A percentile compares a stretch with the other conserved stretches of the same genome.
Conservation (phyloP, 139 green algal species). For the Picochlorum costavermella region DNA sequence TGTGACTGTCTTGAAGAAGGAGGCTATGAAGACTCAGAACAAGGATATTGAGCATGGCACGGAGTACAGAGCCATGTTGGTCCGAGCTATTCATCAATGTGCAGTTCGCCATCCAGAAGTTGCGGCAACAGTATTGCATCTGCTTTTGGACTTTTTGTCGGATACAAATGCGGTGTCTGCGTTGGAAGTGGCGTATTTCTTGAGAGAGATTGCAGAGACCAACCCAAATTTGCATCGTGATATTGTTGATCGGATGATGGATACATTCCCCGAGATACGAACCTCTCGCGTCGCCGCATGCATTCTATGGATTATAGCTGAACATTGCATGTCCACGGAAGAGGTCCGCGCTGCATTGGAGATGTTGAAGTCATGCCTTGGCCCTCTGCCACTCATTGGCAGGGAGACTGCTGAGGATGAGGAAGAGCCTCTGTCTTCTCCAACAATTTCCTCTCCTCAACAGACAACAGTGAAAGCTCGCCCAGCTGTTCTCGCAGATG, state of each 20-base stretch:
- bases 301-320: slow-evolving; percentile 89
- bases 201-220: slow-evolving; percentile 94
- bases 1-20: slow-evolving; percentile 94
- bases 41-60: slow-evolving; percentile 75
- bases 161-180: slow-evolving; percentile 76
- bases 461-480: slow-evolving; percentile 34
- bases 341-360: slow-evolving; percentile 71
- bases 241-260: slow-evolving; percentile 81
- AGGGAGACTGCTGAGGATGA: slow-evolving; percentile 19
- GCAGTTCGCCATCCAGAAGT: slow-evolving; percentile 94
- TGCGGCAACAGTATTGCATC: slow-evolving; percentile 78
- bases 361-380: slow-evolving; percentile 66
- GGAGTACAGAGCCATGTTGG: slow-evolving; percentile 93
- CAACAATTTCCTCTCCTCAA: not conserved
- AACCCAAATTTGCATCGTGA: slow-evolving; percentile 72
- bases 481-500: slow-evolving; percentile 90
- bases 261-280: slow-evolving; percentile 78
- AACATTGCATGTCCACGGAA: slow-evolving; percentile 65
- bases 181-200: slow-evolving; percentile 62
- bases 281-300: slow-evolving; percentile 74
- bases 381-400: slow-evolving; percentile 59
- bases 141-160: slow-evolving; percentile 97
- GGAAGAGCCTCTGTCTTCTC: slow-evolving; percentile 10
- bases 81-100: slow-evolving; percentile 85
- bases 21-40: slow-evolving; percentile 90